Evolutionary conservation across 176 grass and related monocot genomes (phyloP), one percentile per base, ranked within the genome.

Genomic region (Paspalum vaginatum): DNA sequence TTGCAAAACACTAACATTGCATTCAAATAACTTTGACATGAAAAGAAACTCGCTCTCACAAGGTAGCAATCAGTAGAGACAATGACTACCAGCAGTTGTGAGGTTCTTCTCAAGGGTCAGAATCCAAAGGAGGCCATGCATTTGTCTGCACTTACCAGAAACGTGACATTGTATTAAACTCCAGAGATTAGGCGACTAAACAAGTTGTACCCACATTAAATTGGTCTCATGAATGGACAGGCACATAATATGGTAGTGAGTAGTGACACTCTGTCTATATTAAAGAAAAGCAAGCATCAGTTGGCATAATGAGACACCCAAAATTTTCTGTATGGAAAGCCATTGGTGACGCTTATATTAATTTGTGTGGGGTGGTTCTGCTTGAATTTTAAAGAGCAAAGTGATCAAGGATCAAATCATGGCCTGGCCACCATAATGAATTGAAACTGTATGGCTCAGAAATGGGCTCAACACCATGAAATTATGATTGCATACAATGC

Each of bases 21-120:
- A 12, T 4, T 21, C 40, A n/a, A 66, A 43, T 43, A 66, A 13
- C 9, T 17, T 66, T 66, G 39, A 67, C 39, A 43, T 39, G 39
- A 58, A 53, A 16, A 86, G 5, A 39, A 4, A 6, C 1, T 8
- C 43, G 37, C 42, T 45, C 26, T 18, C 32, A 8, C 24, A 75
- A 26, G 6, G 24, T 40, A 70, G 52, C 24, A 20, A 61, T 60
- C 66, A 20, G 39, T 21, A 37, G 51, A 37, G 51, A 64, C 22
- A 32, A 65, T 51, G 52, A 88, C 40, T 37, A 52, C 20, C n/a
- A 59, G 74, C 61, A 54, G 86, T 45, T 88, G 52, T 38, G 61
- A 55, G 44, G 86, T 74, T 74, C 43, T 61, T 78, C 51, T 80
- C 76, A 75, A 61, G 74, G 49, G 68, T 75, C 72, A 81, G 2